Percentiles rank a stretch among this genome's conserved stretches.
Evolutionary conservation across 495 filamentous ascomycete genomes (phyloP).

Genomic region (Podospora sp.): DNA sequence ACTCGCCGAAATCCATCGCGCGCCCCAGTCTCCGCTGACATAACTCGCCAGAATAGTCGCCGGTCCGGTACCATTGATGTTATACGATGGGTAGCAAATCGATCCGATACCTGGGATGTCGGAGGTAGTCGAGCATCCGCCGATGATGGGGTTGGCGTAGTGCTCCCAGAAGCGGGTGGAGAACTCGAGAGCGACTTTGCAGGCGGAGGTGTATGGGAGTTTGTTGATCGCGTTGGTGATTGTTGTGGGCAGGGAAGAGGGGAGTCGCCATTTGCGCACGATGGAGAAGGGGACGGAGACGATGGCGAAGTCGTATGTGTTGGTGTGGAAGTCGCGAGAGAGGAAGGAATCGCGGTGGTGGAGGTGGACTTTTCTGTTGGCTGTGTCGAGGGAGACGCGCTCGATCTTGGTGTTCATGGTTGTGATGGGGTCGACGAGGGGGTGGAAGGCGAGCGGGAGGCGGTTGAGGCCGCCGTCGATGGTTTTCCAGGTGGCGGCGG

Average conservation of each 20-base stretch:
- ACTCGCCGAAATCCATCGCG: neutral
- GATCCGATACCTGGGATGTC: conserved; percentile 61
- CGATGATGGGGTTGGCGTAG: conserved; percentile 60
- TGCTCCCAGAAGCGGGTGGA: conserved; percentile 71
- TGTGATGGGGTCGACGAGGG: conserved; percentile 56
- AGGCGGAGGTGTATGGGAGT: conserved; percentile 59
- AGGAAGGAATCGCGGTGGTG: conserved; percentile 43
- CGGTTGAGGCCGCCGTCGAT: conserved; percentile 65
- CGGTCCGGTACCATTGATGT: conserved; percentile 62
- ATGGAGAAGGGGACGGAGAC: conserved; percentile 64
- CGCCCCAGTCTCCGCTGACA: conserved; percentile 45
- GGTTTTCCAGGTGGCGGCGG: conserved; percentile 61
- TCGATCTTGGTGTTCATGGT: conserved; percentile 58
- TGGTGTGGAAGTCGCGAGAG: conserved; percentile 47
- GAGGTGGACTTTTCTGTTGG: conserved; percentile 49
- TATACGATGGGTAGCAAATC: conserved; percentile 67
- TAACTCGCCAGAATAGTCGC: conserved; percentile 67
- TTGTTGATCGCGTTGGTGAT: conserved; percentile 62
- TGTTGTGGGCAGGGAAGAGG: conserved; percentile 37
- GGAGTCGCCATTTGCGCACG: conserved; percentile 56
- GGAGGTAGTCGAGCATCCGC: conserved; percentile 58
- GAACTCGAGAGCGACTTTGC: conserved; percentile 69
- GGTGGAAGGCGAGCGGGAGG: conserved; percentile 64
- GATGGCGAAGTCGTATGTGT: conserved; percentile 67
- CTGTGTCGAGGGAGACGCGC: conserved; percentile 45